phyloP scores from a whole-genome alignment of 495 filamentous ascomycete species.

The Talaromyces stipitatus region DNA sequence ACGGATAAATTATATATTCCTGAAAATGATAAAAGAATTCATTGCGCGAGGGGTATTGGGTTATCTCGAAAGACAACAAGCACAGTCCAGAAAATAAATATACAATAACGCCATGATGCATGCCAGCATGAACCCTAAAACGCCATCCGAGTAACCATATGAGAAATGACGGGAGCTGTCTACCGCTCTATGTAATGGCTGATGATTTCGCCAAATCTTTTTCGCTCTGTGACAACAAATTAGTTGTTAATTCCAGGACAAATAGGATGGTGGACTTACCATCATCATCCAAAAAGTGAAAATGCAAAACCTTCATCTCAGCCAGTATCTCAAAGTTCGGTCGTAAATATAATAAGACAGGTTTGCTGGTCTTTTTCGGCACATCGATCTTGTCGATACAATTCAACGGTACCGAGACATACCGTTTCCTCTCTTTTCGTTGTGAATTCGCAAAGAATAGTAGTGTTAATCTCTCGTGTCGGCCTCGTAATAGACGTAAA shows the following conservation, averaged over 20 bases:
- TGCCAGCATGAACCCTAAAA: neutral
- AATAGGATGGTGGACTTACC: constrained; percentile 20
- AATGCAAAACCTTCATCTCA: constrained; percentile 32
- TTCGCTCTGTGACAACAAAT: neutral
- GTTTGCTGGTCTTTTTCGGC: constrained; percentile 33
- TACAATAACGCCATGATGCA: constrained; percentile 1
- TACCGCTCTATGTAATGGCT: neutral
- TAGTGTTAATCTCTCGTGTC: constrained; percentile 30
- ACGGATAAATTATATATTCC: too few relatives aligned
- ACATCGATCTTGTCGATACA: constrained; percentile 33
- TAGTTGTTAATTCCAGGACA: neutral
- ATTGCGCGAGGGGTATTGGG: constrained; percentile 3
- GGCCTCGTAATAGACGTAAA: constrained; percentile 31
- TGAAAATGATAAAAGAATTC: too few relatives aligned
- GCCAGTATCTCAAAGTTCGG: constrained; percentile 39
- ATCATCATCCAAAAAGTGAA: constrained; percentile 35
- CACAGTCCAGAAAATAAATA: neutral
- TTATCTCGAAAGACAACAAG: neutral
- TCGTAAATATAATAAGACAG: constrained; percentile 29
- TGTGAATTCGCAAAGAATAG: constrained; percentile 41
- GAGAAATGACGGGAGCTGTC: neutral
- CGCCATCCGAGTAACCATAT: neutral
- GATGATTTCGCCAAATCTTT: constrained; percentile 3
- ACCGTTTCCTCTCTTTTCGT: constrained; percentile 31
- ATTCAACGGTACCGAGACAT: constrained; percentile 36